A percentile compares a stretch with the other conserved stretches of the same genome.
Evolutionary conservation across 2,329 filamentous ascomycete species (phyloP).

Genomic region (Stagonosporopsis chrysanthemi): DNA sequence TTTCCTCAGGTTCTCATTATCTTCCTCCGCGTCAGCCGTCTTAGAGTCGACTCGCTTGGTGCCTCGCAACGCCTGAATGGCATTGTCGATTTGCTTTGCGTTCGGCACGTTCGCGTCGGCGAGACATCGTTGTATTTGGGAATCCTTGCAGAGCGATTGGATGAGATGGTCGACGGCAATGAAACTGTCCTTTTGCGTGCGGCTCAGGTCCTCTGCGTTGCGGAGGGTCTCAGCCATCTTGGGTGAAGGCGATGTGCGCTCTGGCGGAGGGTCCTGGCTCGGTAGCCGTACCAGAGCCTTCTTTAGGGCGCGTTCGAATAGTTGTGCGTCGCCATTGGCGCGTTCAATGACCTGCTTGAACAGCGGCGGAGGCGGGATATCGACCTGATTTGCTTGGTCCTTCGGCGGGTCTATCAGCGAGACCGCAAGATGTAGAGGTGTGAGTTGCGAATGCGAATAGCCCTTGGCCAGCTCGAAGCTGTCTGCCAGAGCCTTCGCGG

Average conservation of each 20-base stretch:
- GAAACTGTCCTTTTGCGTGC: conserved; percentile 96
- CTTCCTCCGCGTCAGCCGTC: conserved; percentile 89
- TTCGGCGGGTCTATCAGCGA: conserved; percentile 78
- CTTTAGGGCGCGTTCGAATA: conserved; percentile 88
- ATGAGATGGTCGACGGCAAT: conserved; percentile 97
- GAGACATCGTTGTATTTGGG: conserved; percentile 73
- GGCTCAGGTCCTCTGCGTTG: conserved; percentile 86
- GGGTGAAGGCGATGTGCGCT: conserved; percentile 83
- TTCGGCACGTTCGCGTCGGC: conserved; percentile 92
- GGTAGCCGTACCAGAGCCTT: conserved; percentile 89
- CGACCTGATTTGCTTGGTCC: conserved; percentile 73
- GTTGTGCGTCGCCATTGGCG: conserved; percentile 89
- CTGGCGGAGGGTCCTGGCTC: conserved; percentile 93
- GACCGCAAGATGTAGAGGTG: conserved; percentile 88
- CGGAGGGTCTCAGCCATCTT: conserved; percentile 82
- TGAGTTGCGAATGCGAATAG: conserved; percentile 89
- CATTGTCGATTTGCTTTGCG: conserved; percentile 85
- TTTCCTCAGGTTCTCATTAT: conserved; percentile 95
- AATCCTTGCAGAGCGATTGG: conserved; percentile 80
- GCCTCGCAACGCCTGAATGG: conserved; percentile 89
- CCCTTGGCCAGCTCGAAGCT: conserved; percentile 87
- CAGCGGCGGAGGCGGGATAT: conserved; percentile 71
- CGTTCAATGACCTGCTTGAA: conserved; percentile 95
- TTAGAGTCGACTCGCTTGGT: conserved; percentile 95
- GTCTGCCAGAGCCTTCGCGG: conserved; percentile 87